Base-by-base conservation (phyloP, 2,329 filamentous ascomycete species). In the Apiospora marii region DNA sequence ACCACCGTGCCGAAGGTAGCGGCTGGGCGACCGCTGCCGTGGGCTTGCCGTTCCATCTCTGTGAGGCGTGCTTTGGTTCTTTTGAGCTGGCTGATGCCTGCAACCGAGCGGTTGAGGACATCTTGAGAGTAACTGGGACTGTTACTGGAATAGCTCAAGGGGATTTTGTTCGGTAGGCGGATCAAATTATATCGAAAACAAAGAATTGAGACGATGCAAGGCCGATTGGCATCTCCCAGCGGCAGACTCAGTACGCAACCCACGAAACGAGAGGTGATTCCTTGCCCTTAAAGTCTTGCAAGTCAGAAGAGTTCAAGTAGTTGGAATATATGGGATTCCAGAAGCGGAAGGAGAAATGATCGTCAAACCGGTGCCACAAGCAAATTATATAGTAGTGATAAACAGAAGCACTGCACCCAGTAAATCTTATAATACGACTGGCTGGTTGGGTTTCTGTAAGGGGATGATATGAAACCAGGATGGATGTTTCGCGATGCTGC, bases 401-500 rank as follows among this genome's bases (percentile, higher is more conserved):
- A 64, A 41, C 58, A 41, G 41, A 37, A 41, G 22, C 34, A 64
- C 58, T 41, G 30, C 58, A 41, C 3, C 58, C 58, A 41, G 30
- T 34, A 4, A 41, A 64, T 41, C 58, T 41, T 64, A 41, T 41
- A 41, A 64, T 41, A 12, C 34, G 58, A 41, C 58, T 64, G 58
- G 58, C 58, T 64, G 34, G 19, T 64, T 37, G 30, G 58, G 34
- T 37, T 64, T n/a, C 58, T 41, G 58, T 41, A 37, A 64, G 58
- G 58, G 58, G 58, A 64, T 30, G 30, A 64, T 64, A 41, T 64
- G 58, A 64, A 64, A 64, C 58, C 19, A 41, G 58, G 58, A 41
- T 64, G 58, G 10, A 64, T 41, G 58, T 64, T 64, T 64, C 58
- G 58, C 58, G 58, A 64, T 64, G 30, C 58, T 64, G 58, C n/a